phyloP scores from a whole-genome alignment of 208 protist species.

The Acanthamoeba polyphaga region DNA sequence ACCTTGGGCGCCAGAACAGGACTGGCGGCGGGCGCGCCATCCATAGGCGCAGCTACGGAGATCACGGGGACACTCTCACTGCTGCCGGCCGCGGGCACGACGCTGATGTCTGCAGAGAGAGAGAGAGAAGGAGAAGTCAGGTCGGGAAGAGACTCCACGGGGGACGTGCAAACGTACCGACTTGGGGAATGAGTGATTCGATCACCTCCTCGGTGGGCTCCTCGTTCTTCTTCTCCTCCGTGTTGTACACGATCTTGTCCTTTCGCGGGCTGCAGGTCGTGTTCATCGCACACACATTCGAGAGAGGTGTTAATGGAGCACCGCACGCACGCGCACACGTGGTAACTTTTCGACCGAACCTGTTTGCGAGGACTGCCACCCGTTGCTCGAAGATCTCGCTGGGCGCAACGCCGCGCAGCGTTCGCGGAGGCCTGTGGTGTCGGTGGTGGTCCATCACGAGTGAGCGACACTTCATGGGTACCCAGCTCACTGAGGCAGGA shows the following conservation, averaged over 20 bases:
- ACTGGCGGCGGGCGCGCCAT: too few relatives aligned
- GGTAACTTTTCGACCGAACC: neutral
- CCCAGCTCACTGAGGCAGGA: too few relatives aligned
- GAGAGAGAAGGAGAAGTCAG: too few relatives aligned
- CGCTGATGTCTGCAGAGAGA: too few relatives aligned
- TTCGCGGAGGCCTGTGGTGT: neutral
- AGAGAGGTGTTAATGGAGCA: neutral
- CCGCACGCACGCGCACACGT: neutral
- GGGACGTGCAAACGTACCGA: neutral
- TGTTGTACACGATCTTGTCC: conserved; percentile 24
- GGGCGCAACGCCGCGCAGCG: neutral
- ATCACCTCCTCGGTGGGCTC: neutral
- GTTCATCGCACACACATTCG: neutral
- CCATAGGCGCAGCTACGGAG: too few relatives aligned
- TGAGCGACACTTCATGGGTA: too few relatives aligned
- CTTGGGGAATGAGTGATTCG: neutral
- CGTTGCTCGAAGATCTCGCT: neutral
- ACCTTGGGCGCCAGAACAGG: too few relatives aligned
- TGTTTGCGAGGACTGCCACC: neutral
- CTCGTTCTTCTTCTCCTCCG: neutral
- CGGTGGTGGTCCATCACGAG: neutral
- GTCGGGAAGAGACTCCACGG: too few relatives aligned
- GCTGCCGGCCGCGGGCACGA: too few relatives aligned
- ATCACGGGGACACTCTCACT: too few relatives aligned
- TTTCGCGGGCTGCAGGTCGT: neutral